Percentiles rank a stretch among this genome's conserved stretches.
phyloP scores from a whole-genome alignment of 2,329 filamentous ascomycete species.

The Nemania sp. region DNA sequence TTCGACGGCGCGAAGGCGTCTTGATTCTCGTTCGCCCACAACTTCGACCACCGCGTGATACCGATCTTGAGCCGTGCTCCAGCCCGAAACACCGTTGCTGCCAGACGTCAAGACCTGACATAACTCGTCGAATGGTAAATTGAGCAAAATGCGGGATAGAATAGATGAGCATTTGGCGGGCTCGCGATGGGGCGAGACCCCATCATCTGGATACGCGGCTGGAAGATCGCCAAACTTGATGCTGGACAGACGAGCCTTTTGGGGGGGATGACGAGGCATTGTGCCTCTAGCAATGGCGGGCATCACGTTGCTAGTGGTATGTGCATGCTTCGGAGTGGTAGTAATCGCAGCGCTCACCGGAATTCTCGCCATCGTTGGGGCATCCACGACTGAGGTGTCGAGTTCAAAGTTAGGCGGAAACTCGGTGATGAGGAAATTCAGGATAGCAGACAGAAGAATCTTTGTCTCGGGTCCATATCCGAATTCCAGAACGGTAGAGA shows the following conservation, averaged over 20 bases:
- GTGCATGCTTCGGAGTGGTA: slow-evolving; percentile 39
- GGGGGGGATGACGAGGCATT: slow-evolving; percentile 40
- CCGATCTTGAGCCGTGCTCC: slow-evolving; percentile 53
- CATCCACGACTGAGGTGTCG: slow-evolving; percentile 50
- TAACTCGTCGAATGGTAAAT: slow-evolving; percentile 69
- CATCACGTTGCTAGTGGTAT: slow-evolving; percentile 41
- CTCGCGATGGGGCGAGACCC: slow-evolving; percentile 32
- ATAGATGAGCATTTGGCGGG: slow-evolving; percentile 49
- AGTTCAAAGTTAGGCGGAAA: slow-evolving; percentile 65
- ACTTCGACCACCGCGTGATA: slow-evolving; percentile 55
- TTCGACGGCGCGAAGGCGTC: slow-evolving; percentile 54
- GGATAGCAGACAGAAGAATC: slow-evolving; percentile 57
- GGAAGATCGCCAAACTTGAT: slow-evolving; percentile 75
- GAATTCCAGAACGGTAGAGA: slow-evolving; percentile 42
- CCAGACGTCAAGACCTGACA: slow-evolving; percentile 68
- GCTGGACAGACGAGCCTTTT: slow-evolving; percentile 59
- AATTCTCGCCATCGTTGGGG: slow-evolving; percentile 47
- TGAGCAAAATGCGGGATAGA: slow-evolving; percentile 70
- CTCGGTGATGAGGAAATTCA: slow-evolving; percentile 63
- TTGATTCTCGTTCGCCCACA: slow-evolving; percentile 61
- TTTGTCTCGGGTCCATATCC: slow-evolving; percentile 60
- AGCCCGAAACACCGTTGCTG: slow-evolving; percentile 57
- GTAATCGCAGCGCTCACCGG: slow-evolving; percentile 46
- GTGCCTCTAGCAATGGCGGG: slow-evolving; percentile 47
- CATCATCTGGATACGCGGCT: slow-evolving; percentile 42